Base-by-base conservation (phyloP, 441 rosid species). In the Bruguiera hainesii region DNA sequence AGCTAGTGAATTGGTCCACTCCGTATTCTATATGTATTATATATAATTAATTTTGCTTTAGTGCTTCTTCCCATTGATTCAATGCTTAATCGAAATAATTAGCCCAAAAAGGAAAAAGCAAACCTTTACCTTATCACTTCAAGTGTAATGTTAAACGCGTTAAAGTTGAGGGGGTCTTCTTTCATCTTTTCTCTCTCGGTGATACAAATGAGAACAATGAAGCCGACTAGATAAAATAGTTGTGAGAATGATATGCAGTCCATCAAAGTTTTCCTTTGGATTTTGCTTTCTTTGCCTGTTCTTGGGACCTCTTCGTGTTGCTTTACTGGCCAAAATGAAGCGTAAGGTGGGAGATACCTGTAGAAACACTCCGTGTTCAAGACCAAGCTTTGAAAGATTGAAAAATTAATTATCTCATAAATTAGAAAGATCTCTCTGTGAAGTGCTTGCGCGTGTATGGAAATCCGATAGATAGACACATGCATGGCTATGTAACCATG, bases 101-200 rank as follows among this genome's bases (percentile, higher is more conserved):
- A 9, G 46, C 46, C 46, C 11, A 37, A 9, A 37, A 37, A 10
- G 1, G 15, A 37, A 21, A 30, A 3, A 30, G 3, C 7, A 15
- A 7, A 56, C 46, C 20, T 18, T 19, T 53, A 84, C 89, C 87
- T 85, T 52, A 81, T 11, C 4, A 85, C 79, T 76, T 85, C 86
- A 0, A 83, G 2, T 23, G 73, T 61, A 52, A 85, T 73, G 65
- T 68, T 82, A 1, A 83, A 42, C 15, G 77, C 75, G 13, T 30
- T 83, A 70, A 85, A 83, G 60, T 85, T 85, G 57, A 78, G 82
- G 15, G 88, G 85, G 49, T 83, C 88, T 16, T 58, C 39, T 55
- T 48, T 73, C 51, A 83, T 25, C 46, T 66, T 80, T 13, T 77
- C 33, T 31, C 78, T 74, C 61, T 85, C 89, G 0, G 80, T 77